phyloP scores from a whole-genome alignment of 2,329 filamentous ascomycete species.

The Colletotrichum brevisporum region DNA sequence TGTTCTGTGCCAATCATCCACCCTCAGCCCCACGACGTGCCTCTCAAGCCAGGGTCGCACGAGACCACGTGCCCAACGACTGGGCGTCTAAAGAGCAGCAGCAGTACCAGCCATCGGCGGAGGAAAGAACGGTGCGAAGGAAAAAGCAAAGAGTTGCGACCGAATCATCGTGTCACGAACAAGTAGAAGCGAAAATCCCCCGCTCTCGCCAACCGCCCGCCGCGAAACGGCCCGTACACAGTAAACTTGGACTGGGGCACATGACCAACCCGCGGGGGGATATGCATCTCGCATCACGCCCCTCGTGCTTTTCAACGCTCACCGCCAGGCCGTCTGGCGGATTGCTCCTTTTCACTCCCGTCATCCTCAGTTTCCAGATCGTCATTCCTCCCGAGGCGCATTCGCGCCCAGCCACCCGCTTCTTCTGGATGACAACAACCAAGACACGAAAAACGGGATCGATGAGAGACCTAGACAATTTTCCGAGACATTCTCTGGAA shows the following conservation, averaged over 20 bases:
- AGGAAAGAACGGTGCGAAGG: not conserved
- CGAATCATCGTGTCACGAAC: slow-evolving; percentile 33
- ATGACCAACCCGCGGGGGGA: slow-evolving; percentile 14
- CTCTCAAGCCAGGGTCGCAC: slow-evolving; percentile 13
- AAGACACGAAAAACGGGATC: slow-evolving; percentile 8
- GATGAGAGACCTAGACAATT: slow-evolving; percentile 1
- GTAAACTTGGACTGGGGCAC: slow-evolving; percentile 30
- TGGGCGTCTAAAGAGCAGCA: slow-evolving; percentile 6
- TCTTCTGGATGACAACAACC: slow-evolving; percentile 5
- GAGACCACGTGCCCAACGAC: slow-evolving; percentile 30
- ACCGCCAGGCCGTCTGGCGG: slow-evolving; percentile 23
- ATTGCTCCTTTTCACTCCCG: not conserved
- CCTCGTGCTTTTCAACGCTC: slow-evolving; percentile 21
- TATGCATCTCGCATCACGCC: slow-evolving; percentile 29
- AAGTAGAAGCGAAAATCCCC: slow-evolving; percentile 4
- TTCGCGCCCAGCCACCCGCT: slow-evolving; percentile 6
- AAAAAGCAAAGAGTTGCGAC: slow-evolving; percentile 7
- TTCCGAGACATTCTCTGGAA: slow-evolving; percentile 20
- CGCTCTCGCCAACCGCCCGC: slow-evolving; percentile 14
- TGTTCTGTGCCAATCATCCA: slow-evolving; percentile 10
- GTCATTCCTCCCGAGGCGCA: slow-evolving; percentile 12
- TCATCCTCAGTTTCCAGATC: not conserved
- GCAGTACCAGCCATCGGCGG: not conserved
- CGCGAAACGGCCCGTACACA: slow-evolving; percentile 5
- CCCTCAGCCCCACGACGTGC: slow-evolving; percentile 10